phyloP scores from a whole-genome alignment of 2,329 filamentous ascomycete species.

The Fusarium sp. region DNA sequence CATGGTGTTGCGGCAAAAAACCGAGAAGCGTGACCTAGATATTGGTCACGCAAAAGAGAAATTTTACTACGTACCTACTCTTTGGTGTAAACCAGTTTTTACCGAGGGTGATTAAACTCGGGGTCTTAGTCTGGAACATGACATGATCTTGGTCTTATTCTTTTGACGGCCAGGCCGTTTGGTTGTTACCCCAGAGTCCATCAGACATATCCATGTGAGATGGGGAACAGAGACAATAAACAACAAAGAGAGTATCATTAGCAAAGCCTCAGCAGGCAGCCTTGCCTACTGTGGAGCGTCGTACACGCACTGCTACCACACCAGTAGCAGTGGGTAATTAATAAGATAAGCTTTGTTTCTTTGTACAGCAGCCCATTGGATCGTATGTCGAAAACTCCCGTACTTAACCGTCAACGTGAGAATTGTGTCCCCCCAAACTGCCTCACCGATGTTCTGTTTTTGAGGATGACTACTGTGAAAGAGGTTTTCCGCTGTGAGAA shows the following conservation, averaged over 20 bases:
- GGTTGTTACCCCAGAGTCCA: neutral
- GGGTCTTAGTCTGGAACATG: slow-evolving; percentile 20
- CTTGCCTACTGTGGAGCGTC: slow-evolving; percentile 27
- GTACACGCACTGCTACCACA: slow-evolving; percentile 32
- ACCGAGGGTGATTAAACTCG: neutral
- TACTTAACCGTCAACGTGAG: slow-evolving; percentile 11
- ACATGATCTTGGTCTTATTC: neutral
- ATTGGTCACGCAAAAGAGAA: slow-evolving; percentile 36
- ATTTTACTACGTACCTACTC: neutral
- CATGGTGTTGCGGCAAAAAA: slow-evolving; percentile 34
- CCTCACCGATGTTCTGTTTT: slow-evolving; percentile 35
- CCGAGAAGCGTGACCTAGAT: slow-evolving; percentile 37
- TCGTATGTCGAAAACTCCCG: neutral
- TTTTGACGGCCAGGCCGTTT: slow-evolving; percentile 1
- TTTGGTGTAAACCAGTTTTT: neutral
- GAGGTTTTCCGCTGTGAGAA: slow-evolving; percentile 5
- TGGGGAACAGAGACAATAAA: neutral
- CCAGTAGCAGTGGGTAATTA: slow-evolving; percentile 1
- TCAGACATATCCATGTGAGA: slow-evolving; percentile 22
- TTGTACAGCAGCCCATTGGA: neutral
- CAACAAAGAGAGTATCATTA: slow-evolving; percentile 12
- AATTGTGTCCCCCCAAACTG: slow-evolving; percentile 23
- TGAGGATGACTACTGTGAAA: slow-evolving; percentile 21
- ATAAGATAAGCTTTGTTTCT: neutral
- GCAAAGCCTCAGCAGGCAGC: slow-evolving; percentile 30